phyloP scores from a whole-genome alignment of 2,329 filamentous ascomycete genomes.

The Trichoderma sp. region DNA sequence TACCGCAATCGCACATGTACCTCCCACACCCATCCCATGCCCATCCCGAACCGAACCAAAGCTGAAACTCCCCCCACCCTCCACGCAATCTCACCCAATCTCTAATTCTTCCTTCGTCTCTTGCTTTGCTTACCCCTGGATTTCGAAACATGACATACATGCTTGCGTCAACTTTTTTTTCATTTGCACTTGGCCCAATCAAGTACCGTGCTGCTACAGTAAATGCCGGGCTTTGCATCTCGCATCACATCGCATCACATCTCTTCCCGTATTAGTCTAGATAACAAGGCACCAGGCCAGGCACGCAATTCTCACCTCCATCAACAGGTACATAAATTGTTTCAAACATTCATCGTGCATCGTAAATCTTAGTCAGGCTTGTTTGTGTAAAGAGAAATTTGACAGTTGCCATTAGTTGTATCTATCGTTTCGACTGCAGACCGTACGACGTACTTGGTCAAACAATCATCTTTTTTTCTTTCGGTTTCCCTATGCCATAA shows the following conservation, averaged over 20 bases:
- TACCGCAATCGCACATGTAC: neutral
- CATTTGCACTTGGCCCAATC: neutral
- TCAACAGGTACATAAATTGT: neutral
- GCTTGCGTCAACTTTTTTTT: neutral
- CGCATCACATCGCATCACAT: neutral
- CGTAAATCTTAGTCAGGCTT: neutral
- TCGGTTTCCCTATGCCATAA: neutral
- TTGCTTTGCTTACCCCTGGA: neutral
- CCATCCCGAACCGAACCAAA: neutral
- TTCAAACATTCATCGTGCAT: neutral
- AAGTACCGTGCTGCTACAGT: neutral
- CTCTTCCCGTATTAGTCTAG: neutral
- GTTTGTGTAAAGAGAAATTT: neutral
- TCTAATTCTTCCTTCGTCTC: neutral
- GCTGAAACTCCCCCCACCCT: constrained; percentile 5
- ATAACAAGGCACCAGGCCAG: neutral
- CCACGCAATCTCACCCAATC: constrained; percentile 13
- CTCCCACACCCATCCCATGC: neutral
- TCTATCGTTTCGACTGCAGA: neutral
- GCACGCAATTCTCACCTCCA: too few relatives aligned
- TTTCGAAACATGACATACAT: constrained; percentile 8
- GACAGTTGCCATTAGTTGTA: constrained; percentile 5
- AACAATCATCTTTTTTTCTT: constrained; percentile 8
- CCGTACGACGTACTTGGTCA: neutral
- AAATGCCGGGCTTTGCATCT: neutral